phyloP scores from a whole-genome alignment of 1,139 yeast species.

The Pichia sp. region DNA sequence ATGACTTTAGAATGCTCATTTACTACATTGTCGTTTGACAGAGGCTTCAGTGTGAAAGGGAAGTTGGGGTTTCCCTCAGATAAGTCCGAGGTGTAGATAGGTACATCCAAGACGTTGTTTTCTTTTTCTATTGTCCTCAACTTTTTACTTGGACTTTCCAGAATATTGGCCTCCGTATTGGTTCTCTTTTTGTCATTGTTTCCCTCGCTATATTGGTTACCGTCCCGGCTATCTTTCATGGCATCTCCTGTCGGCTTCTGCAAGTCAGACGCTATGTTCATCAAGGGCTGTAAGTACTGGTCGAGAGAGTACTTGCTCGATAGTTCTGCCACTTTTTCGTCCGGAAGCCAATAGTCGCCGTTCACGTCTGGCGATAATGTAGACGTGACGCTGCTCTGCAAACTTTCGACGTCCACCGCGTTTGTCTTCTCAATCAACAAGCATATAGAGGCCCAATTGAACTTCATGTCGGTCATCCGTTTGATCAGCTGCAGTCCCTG shows the following conservation, averaged over 20 bases:
- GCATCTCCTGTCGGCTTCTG: not conserved
- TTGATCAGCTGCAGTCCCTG: constrained; percentile 1
- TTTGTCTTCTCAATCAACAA: not conserved
- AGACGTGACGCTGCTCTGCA: not conserved
- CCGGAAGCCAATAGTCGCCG: constrained; percentile 60
- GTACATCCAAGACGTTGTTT: not conserved
- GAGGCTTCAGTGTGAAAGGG: constrained; percentile 55
- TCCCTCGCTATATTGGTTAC: not conserved
- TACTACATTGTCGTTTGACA: constrained; percentile 28
- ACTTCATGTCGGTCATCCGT: constrained; percentile 10
- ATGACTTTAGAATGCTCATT: constrained; percentile 50
- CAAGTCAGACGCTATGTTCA: constrained; percentile 26
- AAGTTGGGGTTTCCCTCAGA: constrained; percentile 39
- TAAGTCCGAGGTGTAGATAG: constrained; percentile 1
- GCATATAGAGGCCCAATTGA: not conserved
- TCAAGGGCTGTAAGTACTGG: constrained; percentile 58
- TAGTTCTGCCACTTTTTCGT: constrained; percentile 55
- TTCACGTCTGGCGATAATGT: constrained; percentile 6
- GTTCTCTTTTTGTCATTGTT: constrained; percentile 1
- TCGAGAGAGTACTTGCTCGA: constrained; percentile 62
- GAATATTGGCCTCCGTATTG: not conserved
- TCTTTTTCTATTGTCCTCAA: not conserved
- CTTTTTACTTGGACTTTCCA: constrained; percentile 18
- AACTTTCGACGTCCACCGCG: not conserved
- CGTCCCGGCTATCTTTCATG: not conserved